These are phyloP conservation scores for Sisymbrium altissimum DNA, from an alignment of 345 rosid species.

Conservation along the genomic window DNA sequence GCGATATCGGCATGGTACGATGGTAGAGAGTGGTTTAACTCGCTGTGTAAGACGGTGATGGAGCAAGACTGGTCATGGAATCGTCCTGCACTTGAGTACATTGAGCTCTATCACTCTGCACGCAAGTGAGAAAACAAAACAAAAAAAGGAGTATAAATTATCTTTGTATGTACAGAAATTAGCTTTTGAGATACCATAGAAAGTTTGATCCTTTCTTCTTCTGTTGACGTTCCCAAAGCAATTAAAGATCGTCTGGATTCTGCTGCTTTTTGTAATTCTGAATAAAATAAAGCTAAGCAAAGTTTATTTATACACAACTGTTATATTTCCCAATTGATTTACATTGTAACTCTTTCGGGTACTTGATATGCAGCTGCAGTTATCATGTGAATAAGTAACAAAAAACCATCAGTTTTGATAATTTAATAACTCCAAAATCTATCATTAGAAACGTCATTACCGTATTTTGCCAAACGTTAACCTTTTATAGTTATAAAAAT, in stretches of 20 bases:
- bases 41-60: slow-evolving; percentile 77
- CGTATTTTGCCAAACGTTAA: slow-evolving; percentile 13
- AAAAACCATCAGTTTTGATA: slow-evolving; percentile 3
- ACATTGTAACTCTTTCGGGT: slow-evolving; percentile 1
- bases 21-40: slow-evolving; percentile 69
- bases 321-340: background rate
- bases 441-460: slow-evolving; percentile 14
- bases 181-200: background rate
- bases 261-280: slow-evolving; percentile 14
- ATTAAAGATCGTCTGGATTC: background rate
- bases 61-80: slow-evolving; percentile 99
- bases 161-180: slow-evolving; percentile 20
- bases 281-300: slow-evolving; percentile 7
- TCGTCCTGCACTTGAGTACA: slow-evolving; percentile 89
- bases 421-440: background rate
- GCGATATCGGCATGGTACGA: slow-evolving; percentile 80
- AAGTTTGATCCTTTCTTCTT: slow-evolving; percentile 23
- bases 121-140: slow-evolving; percentile 41
- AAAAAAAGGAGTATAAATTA: background rate
- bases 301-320: background rate
- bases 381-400: slow-evolving; percentile 10
- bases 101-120: slow-evolving; percentile 91
- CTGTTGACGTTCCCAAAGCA: background rate
- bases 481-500: background rate
- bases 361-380: slow-evolving; percentile 20